Evolutionary conservation across 805 yeast genomes (phyloP).

Genomic region (Yarrowia sp.): DNA sequence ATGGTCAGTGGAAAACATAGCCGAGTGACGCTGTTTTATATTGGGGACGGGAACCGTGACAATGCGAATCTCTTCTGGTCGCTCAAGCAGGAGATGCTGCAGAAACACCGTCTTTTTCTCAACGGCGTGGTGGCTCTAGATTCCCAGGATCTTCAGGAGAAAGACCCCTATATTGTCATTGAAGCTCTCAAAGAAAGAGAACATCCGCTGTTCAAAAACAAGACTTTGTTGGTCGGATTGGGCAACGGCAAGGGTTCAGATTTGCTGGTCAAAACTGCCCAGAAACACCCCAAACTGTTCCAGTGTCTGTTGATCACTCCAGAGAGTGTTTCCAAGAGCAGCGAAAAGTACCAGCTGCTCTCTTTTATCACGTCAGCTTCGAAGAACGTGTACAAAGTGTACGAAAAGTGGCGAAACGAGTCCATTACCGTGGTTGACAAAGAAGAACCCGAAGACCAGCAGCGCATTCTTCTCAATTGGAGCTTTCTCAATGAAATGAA

Average conservation of each 20-base stretch:
- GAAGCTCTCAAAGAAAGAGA: not conserved
- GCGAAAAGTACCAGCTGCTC: conserved; percentile 11
- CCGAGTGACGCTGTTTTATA: conserved; percentile 15
- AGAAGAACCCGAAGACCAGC: conserved; percentile 12
- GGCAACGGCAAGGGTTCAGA: conserved; percentile 9
- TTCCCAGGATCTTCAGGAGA: not conserved
- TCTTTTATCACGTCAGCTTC: not conserved
- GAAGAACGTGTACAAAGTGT: conserved; percentile 7
- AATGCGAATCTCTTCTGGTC: conserved; percentile 3
- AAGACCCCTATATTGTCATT: conserved; percentile 2
- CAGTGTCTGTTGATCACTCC: conserved; percentile 17
- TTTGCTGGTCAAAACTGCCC: conserved; percentile 4
- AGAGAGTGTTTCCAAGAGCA: not conserved
- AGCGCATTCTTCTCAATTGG: conserved; percentile 1
- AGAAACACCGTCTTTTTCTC: conserved; percentile 2
- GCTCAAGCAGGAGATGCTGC: conserved; percentile 4
- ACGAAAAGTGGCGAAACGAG: conserved; percentile 26
- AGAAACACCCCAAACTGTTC: conserved; percentile 20
- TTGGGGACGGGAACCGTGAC: conserved; percentile 7
- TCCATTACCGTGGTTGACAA: conserved; percentile 1
- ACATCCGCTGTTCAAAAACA: conserved; percentile 9
- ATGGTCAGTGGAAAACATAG: conserved; percentile 23
- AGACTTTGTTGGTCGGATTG: conserved; percentile 14
- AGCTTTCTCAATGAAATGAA: conserved; percentile 23
- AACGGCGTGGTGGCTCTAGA: conserved; percentile 29